Evolutionary conservation across 106 monocot species (phyloP), one percentile per base, ranked within the genome.

Genomic region (Phalaenopsis aphrodite): DNA sequence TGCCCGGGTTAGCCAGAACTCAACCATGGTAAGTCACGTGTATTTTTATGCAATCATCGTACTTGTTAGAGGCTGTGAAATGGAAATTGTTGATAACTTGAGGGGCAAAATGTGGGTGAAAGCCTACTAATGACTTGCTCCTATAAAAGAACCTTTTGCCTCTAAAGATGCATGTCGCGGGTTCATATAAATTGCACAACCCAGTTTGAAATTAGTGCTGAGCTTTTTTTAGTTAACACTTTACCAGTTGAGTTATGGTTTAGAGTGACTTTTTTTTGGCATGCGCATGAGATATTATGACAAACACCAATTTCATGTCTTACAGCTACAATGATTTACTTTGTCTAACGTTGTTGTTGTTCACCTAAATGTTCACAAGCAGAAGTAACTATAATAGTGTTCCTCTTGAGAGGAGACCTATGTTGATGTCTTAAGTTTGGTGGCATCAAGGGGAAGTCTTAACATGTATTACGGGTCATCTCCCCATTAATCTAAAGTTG

Each of bases 1-100:
- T 86, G 92, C 98, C 52, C 94, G 87, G 76, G 18, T 76, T 6
- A 92, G 91, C 80, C 8, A 80, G 64, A 94, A 94, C 81, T 98
- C 98, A 69, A 92, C 98, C 55, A 94, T 98, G 94, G 96, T 97
- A 86, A 75, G 77, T 68, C 42, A 52, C 55, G 2, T 42, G 36
- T 24, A 75, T 38, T 71, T 71, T 9, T 41, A 36, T 39, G 71
- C 71, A 52, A 52, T 52, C 52, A 52, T 12, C 52, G 14, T 16
- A 10, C 1, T 52, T 52, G 52, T 52, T 52, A 6, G 43, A 45
- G 43, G 6, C 43, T 45, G 30, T 30, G 43, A 52, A 15, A 12
- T 14, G 52, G 52, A 39, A 69, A 10, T 69, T 15, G 38, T 37
- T 69, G n/a, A 61, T 21, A 21, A 21, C 61, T 61, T 61, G 61